A percentile compares a stretch with the other conserved stretches of the same genome.
These are phyloP conservation scores for Cladosporium cucumerinum DNA, from an alignment of 2,329 filamentous ascomycete species.

Conservation along the genomic window DNA sequence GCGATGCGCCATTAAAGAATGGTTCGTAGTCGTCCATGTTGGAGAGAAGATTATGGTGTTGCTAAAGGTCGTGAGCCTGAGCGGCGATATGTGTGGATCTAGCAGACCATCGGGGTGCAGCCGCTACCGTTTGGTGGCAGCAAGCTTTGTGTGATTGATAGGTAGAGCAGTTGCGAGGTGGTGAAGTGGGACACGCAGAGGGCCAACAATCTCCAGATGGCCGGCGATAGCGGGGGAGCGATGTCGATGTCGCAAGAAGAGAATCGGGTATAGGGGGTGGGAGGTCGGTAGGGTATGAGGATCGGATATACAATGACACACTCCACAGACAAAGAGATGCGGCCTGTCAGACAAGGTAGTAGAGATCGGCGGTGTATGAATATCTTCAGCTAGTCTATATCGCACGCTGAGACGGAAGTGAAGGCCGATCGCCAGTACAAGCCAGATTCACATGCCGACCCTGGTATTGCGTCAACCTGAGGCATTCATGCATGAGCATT, in stretches of 20 bases:
- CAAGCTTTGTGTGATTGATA: background rate
- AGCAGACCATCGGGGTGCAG: conserved; percentile 1
- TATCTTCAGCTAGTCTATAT: background rate
- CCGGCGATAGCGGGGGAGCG: background rate
- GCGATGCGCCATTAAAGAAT: background rate
- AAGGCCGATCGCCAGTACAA: background rate
- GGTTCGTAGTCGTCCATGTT: conserved; percentile 9
- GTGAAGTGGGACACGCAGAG: background rate
- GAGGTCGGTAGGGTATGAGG: background rate
- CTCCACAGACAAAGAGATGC: background rate
- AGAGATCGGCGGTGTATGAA: conserved; percentile 8
- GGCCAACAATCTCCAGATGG: background rate
- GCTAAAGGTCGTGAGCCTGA: background rate
- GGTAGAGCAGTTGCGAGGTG: background rate
- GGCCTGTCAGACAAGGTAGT: background rate
- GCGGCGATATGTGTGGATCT: background rate
- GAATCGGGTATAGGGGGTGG: background rate
- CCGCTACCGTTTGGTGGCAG: conserved; percentile 1
- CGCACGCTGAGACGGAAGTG: background rate
- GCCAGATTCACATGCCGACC: conserved; percentile 6
- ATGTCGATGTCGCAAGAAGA: background rate
- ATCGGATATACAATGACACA: background rate
- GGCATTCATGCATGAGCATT: too few relatives aligned
- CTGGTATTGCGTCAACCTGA: background rate
- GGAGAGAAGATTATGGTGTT: background rate